phyloP scores from a whole-genome alignment of 768 basidiomycete species.

The Cystofilobasidium ferigula region DNA sequence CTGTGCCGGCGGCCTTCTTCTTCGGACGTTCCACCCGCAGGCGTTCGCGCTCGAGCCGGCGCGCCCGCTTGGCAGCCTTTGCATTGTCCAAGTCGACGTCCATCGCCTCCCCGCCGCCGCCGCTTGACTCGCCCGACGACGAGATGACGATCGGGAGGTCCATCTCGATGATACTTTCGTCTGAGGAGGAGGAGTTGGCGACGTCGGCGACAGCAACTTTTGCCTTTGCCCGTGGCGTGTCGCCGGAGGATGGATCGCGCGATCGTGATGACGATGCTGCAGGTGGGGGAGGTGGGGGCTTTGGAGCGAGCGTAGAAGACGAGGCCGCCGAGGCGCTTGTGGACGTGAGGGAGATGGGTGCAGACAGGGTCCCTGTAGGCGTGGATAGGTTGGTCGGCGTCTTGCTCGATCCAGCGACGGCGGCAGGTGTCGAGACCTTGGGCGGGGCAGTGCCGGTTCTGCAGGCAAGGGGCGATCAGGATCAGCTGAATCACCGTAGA shows the following conservation, averaged over 20 bases:
- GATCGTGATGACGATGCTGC: not conserved
- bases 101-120: not conserved
- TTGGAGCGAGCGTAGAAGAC: too few species aligned
- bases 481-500: too few species aligned
- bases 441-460: too few species aligned
- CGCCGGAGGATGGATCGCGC: not conserved
- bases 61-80: not conserved
- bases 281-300: not conserved
- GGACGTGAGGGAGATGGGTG: not conserved
- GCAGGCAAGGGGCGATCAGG: too few species aligned
- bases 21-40: too few species aligned
- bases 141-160: not conserved
- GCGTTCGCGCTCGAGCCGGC: not conserved
- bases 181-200: not conserved
- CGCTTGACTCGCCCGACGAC: not conserved
- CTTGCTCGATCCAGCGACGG: too few species aligned
- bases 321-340: not conserved
- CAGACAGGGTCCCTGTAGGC: not conserved
- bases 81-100: not conserved
- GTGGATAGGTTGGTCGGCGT: not conserved
- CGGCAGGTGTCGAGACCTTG: too few species aligned
- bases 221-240: too few species aligned
- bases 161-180: not conserved
- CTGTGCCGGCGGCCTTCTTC: not conserved
- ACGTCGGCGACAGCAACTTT: not conserved